Base-by-base conservation (phyloP, 2,329 filamentous ascomycete species). In the Zymoseptoria passerinii region DNA sequence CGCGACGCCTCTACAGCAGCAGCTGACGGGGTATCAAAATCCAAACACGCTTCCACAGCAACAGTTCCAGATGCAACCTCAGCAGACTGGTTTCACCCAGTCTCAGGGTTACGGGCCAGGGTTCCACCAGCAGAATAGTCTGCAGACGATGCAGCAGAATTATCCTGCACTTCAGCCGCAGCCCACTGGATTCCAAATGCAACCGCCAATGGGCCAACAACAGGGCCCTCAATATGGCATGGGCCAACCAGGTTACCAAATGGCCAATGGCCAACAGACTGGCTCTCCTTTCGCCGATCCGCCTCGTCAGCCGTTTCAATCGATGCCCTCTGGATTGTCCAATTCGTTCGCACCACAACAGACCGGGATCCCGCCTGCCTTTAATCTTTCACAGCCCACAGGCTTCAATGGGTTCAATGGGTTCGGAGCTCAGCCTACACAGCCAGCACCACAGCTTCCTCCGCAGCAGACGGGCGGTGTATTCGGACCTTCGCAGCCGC, bases 1-100 rank as follows among this genome's bases (percentile, higher is more conserved):
- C 7, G 83, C 87, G 18, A 84, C 89, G 53, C 85, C 89, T 16
- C 75, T 96, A 65, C 87, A 92, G 71, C 85, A 90, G 55, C 92
- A 96, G 71, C 83, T 92, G 73, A 96, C 94, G 4, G 91, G 92
- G 8, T 79, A 82, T 56, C 70, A 71, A 66, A 77, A 84, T 68
- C 76, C 77, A 53, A 54, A 61, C 57, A 52, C 9, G 57, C 70
- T n/a, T n/a, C n/a, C 71, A 56, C 71, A 73, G 65, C 73, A 75
- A 55, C 69, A 70, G 56, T 66, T 65, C 53, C 71, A 71, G 57
- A 63, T 73, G 62, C 69, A 72, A 52, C 64, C 66, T 8, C 70
- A 73, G 54, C 69, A 66, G 63, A 76, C 74, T 8, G 73, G 74
- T 27, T 77, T 73, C 64, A 58, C 61, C 27, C 53, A 55, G 2